These are phyloP conservation scores for Fusarium equiseti DNA, from an alignment of 2,329 filamentous ascomycete species.

Conservation along the genomic window DNA sequence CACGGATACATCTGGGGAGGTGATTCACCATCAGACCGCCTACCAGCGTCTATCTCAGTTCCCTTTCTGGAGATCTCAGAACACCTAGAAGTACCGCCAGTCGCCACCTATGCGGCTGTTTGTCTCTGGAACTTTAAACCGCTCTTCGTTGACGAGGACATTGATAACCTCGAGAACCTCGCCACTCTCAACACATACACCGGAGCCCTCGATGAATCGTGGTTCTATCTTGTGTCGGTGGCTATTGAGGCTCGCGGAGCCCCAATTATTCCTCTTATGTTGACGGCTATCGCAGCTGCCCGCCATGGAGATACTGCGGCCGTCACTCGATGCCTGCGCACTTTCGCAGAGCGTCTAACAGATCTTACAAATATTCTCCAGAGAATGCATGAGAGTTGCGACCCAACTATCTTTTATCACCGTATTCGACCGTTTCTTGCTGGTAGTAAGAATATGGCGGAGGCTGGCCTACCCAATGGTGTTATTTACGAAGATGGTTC, in stretches of 20 bases:
- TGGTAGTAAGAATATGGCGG: constrained; percentile 97
- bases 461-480: constrained; percentile 88
- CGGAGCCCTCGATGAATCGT: constrained; percentile 94
- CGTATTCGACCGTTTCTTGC: constrained; percentile 96
- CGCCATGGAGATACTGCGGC: constrained; percentile 75
- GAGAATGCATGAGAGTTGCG: constrained; percentile 95
- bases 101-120: constrained; percentile 92
- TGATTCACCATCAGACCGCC: constrained; percentile 79
- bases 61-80: constrained; percentile 83
- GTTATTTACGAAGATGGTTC: constrained; percentile 88
- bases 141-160: constrained; percentile 83
- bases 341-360: constrained; percentile 88
- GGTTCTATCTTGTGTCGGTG: constrained; percentile 97
- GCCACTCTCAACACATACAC: constrained; percentile 91
- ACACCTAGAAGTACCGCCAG: constrained; percentile 86
- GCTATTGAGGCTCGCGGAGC: constrained; percentile 94
- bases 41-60: constrained; percentile 85
- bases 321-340: constrained; percentile 81
- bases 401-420: constrained; percentile 94
- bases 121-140: constrained; percentile 98
- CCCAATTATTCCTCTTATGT: constrained; percentile 88
- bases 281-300: constrained; percentile 85
- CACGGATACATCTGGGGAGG: constrained; percentile 98
- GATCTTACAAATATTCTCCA: constrained; percentile 83
- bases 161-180: constrained; percentile 88